phyloP scores from a whole-genome alignment of 495 filamentous ascomycete genomes.

The Aspergillus nanangensis region DNA sequence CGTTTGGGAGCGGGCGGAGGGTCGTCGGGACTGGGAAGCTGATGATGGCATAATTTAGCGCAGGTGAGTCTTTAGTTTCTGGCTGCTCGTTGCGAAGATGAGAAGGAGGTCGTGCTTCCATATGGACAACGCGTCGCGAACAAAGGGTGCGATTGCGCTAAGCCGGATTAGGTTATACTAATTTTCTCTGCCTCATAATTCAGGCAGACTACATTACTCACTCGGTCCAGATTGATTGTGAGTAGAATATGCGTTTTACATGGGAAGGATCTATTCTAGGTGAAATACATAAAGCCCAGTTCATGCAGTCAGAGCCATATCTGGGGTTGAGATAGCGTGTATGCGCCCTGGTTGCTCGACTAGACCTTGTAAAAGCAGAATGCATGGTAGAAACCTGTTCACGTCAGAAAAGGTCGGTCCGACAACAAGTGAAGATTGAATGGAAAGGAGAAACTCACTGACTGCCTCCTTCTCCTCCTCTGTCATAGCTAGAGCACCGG shows the following conservation, averaged over 20 bases:
- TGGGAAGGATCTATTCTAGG: background rate
- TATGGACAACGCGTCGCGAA: too few relatives aligned
- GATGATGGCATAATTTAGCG: constrained; percentile 7
- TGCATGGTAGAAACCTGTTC: constrained; percentile 71
- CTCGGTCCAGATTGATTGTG: too few relatives aligned
- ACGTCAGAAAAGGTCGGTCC: constrained; percentile 6
- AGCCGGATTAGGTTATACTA: too few relatives aligned
- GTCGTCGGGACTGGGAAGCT: background rate
- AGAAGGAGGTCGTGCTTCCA: too few relatives aligned
- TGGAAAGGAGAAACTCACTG: constrained; percentile 36
- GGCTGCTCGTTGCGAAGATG: too few relatives aligned
- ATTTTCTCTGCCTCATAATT: too few relatives aligned
- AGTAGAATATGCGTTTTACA: too few relatives aligned
- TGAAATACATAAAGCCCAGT: background rate
- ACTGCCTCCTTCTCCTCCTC: constrained; percentile 86
- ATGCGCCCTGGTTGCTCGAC: too few relatives aligned
- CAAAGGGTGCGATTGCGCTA: too few relatives aligned
- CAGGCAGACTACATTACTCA: too few relatives aligned
- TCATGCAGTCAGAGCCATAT: background rate
- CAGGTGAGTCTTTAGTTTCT: constrained; percentile 5
- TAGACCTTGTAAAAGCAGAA: constrained; percentile 95
- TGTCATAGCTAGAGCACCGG: constrained; percentile 63
- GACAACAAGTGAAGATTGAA: background rate
- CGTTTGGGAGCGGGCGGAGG: constrained; percentile 9
- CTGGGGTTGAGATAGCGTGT: too few relatives aligned